These are phyloP conservation scores for Blastocystis sp. DNA, from an alignment of 352 stramenopile genomes.

Conservation along the genomic window DNA sequence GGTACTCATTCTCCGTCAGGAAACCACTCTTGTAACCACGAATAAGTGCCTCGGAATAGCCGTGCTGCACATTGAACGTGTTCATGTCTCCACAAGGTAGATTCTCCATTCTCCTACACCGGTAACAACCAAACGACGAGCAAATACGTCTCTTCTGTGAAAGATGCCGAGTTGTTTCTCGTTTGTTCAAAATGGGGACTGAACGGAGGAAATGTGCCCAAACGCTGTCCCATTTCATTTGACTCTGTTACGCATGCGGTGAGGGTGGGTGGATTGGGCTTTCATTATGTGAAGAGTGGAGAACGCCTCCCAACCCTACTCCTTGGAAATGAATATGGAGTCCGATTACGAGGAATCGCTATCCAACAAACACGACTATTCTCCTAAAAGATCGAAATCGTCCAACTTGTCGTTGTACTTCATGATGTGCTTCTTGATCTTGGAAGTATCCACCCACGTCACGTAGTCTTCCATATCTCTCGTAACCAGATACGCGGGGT, in stretches of 20 bases:
- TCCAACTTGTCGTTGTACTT: conserved; percentile 99
- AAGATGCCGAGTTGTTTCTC: too few relatives aligned
- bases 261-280: too few relatives aligned
- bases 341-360: too few relatives aligned
- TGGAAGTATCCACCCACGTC: conserved; percentile 96
- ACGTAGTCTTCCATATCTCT: conserved; percentile 98
- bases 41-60: conserved; percentile 74
- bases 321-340: too few relatives aligned
- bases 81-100: conserved; percentile 79
- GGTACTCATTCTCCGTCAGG: conserved; percentile 86
- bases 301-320: too few relatives aligned
- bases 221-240: too few relatives aligned
- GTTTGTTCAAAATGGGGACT: neutral
- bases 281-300: too few relatives aligned
- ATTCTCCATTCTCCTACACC: neutral
- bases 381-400: conserved; percentile 97
- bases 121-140: too few relatives aligned
- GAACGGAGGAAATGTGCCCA: too few relatives aligned
- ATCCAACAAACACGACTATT: conserved; percentile 79
- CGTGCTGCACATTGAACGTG: conserved; percentile 88
- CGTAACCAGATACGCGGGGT: conserved; percentile 95
- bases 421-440: conserved; percentile 94
- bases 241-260: too few relatives aligned
- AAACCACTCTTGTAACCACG: conserved; percentile 80
- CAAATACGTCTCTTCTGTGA: too few relatives aligned